Evolutionary conservation across 202 grass and related monocot species (phyloP).

Genomic region (Carex sylvatica): DNA sequence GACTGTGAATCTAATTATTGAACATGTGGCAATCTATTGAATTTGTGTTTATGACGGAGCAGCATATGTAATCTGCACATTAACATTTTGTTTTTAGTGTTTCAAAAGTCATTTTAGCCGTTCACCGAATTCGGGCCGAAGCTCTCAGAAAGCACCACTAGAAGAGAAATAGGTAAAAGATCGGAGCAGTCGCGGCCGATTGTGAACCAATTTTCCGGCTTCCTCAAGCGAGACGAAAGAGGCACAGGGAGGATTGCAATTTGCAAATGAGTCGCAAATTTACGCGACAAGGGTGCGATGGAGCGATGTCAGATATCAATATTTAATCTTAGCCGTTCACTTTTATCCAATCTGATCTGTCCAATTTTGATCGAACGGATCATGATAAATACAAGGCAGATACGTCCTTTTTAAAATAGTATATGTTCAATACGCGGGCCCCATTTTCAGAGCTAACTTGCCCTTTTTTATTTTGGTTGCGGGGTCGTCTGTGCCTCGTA

Average conservation of each 20-base stretch:
- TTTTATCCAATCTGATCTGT: background rate
- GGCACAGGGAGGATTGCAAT: background rate
- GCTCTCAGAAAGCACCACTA: background rate
- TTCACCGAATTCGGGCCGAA: background rate
- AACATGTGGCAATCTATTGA: background rate
- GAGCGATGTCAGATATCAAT: background rate
- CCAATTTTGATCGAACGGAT: background rate
- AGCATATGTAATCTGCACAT: background rate
- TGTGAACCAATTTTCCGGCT: background rate
- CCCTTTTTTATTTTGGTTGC: too few relatives aligned
- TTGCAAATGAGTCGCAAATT: conserved; percentile 1
- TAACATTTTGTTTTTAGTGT: background rate
- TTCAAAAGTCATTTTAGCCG: background rate
- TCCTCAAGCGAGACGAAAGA: background rate
- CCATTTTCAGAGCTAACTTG: too few relatives aligned
- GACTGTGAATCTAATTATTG: background rate
- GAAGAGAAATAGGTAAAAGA: background rate
- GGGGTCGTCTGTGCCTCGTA: too few relatives aligned
- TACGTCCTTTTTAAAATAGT: background rate
- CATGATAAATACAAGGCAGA: background rate
- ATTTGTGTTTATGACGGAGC: background rate
- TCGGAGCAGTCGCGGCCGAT: background rate
- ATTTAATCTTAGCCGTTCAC: background rate
- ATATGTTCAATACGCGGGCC: too few relatives aligned
- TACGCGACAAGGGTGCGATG: background rate